Evolutionary conservation across 768 basidiomycete species (phyloP).

Genomic region (Lactifluus echinatus): DNA sequence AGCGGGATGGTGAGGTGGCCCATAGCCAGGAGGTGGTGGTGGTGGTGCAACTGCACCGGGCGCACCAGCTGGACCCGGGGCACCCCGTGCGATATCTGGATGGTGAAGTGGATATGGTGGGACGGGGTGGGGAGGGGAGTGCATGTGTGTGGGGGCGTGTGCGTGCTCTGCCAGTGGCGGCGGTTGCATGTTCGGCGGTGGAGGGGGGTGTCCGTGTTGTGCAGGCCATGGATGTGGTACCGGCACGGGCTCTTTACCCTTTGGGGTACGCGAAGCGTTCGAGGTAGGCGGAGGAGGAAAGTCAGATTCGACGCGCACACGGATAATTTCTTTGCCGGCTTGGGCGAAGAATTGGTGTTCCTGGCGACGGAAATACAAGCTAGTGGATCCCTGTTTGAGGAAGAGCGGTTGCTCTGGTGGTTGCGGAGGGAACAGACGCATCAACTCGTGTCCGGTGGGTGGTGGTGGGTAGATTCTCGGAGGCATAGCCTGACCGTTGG

Average conservation of each 20-base stretch:
- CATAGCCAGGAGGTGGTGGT: slow-evolving; percentile 26
- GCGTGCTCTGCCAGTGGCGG: slow-evolving; percentile 18
- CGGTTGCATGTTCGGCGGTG: slow-evolving; percentile 18
- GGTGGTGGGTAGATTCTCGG: slow-evolving; percentile 63
- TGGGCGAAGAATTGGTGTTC: slow-evolving; percentile 77
- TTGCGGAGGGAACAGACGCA: slow-evolving; percentile 74
- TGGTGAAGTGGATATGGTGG: slow-evolving; percentile 30
- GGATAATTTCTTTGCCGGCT: slow-evolving; percentile 68
- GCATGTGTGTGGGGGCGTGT: slow-evolving; percentile 14
- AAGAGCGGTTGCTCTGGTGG: slow-evolving; percentile 47
- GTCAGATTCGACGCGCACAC: slow-evolving; percentile 65
- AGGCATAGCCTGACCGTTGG: slow-evolving; percentile 40
- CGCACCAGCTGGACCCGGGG: slow-evolving; percentile 9
- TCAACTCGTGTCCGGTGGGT: slow-evolving; percentile 74
- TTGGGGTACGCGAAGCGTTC: slow-evolving; percentile 10
- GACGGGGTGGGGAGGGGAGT: slow-evolving; percentile 21
- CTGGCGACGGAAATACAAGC: slow-evolving; percentile 63
- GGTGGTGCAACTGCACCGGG: slow-evolving; percentile 25
- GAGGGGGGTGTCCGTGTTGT: slow-evolving; percentile 23
- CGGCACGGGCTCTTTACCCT: slow-evolving; percentile 16
- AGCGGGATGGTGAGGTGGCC: slow-evolving; percentile 11
- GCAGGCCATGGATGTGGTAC: slow-evolving; percentile 7
- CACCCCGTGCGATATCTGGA: slow-evolving; percentile 27
- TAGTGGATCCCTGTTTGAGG: slow-evolving; percentile 56
- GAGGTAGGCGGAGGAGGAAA: slow-evolving; percentile 28